Evolutionary conservation across 2,329 filamentous ascomycete genomes (phyloP).

Genomic region (Fusarium falciforme): DNA sequence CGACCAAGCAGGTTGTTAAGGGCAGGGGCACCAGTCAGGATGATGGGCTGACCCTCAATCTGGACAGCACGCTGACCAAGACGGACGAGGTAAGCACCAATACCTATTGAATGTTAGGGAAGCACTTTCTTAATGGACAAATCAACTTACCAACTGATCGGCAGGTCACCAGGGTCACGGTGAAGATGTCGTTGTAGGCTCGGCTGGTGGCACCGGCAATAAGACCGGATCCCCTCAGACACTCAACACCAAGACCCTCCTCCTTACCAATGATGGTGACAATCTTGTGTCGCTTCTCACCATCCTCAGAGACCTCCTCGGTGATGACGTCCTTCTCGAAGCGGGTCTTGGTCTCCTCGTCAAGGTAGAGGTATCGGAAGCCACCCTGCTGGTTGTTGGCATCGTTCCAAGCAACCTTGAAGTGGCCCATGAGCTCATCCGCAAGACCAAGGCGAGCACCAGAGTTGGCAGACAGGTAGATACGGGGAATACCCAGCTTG

Average conservation of each 20-base stretch:
- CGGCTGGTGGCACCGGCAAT: conserved; percentile 97
- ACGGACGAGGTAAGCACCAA: conserved; percentile 97
- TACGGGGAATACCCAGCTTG: conserved; percentile 93
- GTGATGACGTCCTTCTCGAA: conserved; percentile 83
- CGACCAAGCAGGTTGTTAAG: conserved; percentile 98
- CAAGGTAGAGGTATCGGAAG: conserved; percentile 98
- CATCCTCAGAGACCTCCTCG: conserved; percentile 85
- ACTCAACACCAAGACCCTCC: conserved; percentile 97
- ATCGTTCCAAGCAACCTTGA: conserved; percentile 97
- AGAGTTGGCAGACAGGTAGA: conserved; percentile 98
- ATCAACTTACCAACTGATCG: conserved; percentile 84
- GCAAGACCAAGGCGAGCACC: conserved; percentile 97
- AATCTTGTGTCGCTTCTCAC: conserved; percentile 93
- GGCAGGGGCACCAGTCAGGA: conserved; percentile 94
- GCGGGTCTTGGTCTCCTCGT: conserved; percentile 84
- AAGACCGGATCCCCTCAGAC: conserved; percentile 94
- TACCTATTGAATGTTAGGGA: conserved; percentile 68
- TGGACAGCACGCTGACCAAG: conserved; percentile 98
- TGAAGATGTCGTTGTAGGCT: conserved; percentile 99
- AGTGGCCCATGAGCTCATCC: conserved; percentile 95
- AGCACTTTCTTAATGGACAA: conserved; percentile 1
- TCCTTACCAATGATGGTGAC: conserved; percentile 92
- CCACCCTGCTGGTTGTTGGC: conserved; percentile 81
- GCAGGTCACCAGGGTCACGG: conserved; percentile 95
- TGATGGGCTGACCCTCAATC: conserved; percentile 98